phyloP scores from a whole-genome alignment of 2,329 filamentous ascomycete genomes.

The Aspergillus eucalypticola region DNA sequence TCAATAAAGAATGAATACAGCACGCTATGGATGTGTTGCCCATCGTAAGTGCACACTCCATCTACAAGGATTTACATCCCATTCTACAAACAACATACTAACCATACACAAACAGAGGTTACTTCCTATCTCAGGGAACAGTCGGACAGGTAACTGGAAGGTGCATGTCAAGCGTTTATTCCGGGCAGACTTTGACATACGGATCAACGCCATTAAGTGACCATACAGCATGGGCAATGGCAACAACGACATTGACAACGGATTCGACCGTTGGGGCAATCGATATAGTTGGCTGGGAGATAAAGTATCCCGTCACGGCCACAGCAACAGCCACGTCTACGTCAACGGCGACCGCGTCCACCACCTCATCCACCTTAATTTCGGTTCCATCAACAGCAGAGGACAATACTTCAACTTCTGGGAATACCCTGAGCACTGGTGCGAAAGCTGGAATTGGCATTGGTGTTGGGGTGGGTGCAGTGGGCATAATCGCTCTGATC shows the following conservation, averaged over 20 bases:
- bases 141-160: neutral
- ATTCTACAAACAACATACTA: too few species aligned
- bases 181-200: slow-evolving; percentile 9
- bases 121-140: neutral
- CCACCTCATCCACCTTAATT: neutral
- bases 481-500: neutral
- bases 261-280: slow-evolving; percentile 6
- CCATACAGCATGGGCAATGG: neutral
- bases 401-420: neutral
- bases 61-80: accelerated
- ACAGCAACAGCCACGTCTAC: neutral
- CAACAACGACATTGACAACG: neutral
- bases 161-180: slow-evolving; percentile 4
- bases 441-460: slow-evolving; percentile 8
- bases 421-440: neutral
- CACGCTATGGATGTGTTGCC: slow-evolving; percentile 12
- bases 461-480: slow-evolving; percentile 5
- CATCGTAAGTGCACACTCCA: neutral
- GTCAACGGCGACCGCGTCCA: neutral
- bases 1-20: slow-evolving; percentile 9
- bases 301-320: neutral
- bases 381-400: neutral
- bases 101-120: neutral
- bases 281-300: slow-evolving; percentile 9
- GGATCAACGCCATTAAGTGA: slow-evolving; percentile 1